Conservation (phyloP, 1,284 basidiomycete genomes). For the Trichosporon sp. region DNA sequence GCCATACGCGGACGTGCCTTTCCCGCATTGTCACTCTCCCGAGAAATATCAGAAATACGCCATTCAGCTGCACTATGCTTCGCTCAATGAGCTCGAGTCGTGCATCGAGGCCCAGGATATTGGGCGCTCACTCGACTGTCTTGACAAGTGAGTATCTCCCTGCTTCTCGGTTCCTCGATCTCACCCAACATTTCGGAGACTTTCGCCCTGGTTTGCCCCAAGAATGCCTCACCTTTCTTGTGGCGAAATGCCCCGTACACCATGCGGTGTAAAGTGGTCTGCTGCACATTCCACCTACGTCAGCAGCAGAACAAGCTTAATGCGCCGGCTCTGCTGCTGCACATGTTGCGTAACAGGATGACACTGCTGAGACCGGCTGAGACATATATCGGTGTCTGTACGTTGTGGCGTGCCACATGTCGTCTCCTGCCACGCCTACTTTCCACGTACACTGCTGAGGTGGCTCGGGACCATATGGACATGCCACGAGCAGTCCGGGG, state of each 20-base stretch:
- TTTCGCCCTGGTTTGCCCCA: not conserved
- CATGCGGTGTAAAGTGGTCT: not conserved
- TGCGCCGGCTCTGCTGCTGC: not conserved
- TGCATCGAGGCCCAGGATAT: not conserved
- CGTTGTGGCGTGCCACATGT: not conserved
- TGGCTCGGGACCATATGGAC: too few species aligned
- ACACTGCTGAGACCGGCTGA: not conserved
- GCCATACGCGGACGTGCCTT: not conserved
- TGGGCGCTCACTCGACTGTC: not conserved
- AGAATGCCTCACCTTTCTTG: not conserved
- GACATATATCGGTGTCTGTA: not conserved
- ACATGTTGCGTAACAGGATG: not conserved
- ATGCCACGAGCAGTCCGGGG: too few species aligned
- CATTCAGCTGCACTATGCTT: not conserved
- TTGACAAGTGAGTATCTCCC: not conserved
- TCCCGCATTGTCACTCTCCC: not conserved
- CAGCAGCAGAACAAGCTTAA: not conserved
- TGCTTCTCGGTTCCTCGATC: not conserved
- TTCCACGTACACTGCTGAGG: too few species aligned
- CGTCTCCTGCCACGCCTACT: not conserved
- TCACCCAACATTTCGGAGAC: not conserved
- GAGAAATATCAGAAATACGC: not conserved
- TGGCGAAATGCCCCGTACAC: not conserved
- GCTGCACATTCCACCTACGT: not conserved
- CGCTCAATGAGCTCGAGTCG: not conserved